Base-by-base conservation (phyloP, 2,329 filamentous ascomycete species). In the Aspergillus melleus region DNA sequence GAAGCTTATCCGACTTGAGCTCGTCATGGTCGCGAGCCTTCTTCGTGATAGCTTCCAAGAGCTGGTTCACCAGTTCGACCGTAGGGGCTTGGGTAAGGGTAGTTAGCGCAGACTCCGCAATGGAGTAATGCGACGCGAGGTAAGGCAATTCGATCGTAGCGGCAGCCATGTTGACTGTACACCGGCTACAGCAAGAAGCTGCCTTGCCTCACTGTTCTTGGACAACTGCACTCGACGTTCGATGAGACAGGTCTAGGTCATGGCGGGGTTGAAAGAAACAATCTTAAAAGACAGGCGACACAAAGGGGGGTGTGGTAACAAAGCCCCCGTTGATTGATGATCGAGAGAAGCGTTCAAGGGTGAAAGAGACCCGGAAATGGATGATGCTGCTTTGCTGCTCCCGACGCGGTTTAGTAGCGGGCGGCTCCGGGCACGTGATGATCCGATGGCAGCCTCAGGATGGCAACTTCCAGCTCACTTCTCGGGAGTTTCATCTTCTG, bases 1-100 rank as follows among this genome's bases (percentile, higher is more conserved):
- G 89, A 49, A 97, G 84, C 79, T 97, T 98, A 65, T 96, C 91
- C 10, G 94, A 89, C 68, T 89, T 91, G 46, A 96, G 79, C 44
- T 88, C 85, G 72, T 96, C 92, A 69, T 86, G 89, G 70, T 96
- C 92, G 69, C 88, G 90, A 39, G 91, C 92, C 75, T 95, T 96
- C 30, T 81, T 80, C 24, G 88, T 85, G 55, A 98, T 86, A 26
- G 90, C 88, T 63, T 86, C 82, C 46, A 99, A 84, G 55, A 99
- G 82, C 47, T 85, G 81, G 60, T 85, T 84, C 65, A 97, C 90
- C 26, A 96, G 86, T 12, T 96, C 91, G 63, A 84, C 80, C 3
- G 92, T 97, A 62, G 86, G 86, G 49, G 78, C 77, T 64, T 86
- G 80, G 9, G 84, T 77, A 54, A 88, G 74, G 22, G 82, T 79